Evolutionary conservation across 2,329 filamentous ascomycete species (phyloP), one percentile per base, ranked within the genome.

Genomic region (Ascochyta clinopodiicola): DNA sequence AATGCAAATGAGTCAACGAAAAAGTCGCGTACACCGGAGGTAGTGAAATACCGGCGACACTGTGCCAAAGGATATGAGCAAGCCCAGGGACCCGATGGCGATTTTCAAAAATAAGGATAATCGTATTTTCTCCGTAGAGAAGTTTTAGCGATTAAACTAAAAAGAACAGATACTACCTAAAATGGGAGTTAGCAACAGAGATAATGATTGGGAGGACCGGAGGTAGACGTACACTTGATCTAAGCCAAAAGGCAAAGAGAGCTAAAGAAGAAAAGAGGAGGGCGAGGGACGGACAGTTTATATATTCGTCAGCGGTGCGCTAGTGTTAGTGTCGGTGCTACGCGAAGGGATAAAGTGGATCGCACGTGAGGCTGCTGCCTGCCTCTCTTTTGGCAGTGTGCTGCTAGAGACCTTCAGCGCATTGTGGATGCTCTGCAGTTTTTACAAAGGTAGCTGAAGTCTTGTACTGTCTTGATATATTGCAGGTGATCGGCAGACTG

Each of bases 201-300:
- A n/a, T n/a, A n/a, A n/a, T n/a, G n/a, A n/a, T n/a, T n/a, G n/a
- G n/a, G n/a, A n/a, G n/a, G n/a, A n/a, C n/a, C n/a, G n/a, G n/a
- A n/a, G n/a, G n/a, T n/a, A n/a, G n/a, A n/a, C n/a, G n/a, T n/a
- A 52, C 54, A 52, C 54, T 52, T 52, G 48, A 52, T 57, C 47
- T 45, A 52, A 45, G 44, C 49, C 44, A 52, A 52, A 57, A 52
- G 54, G 48, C 54, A 52, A 53, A 52, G 55, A 57, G 55, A 57
- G 55, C 55, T 57, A 47, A 50, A 35, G 55, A 57, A 44, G 1
- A 39, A 15, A 25, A 13, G 5, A 42, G 45, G 54, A 56, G 55
- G 44, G 25, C 49, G 55, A 52, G 55, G 49, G 31, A 3, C 1
- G 25, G 40, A 22, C 8, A 15, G 19, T 32, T 57, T 57, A 42